A percentile compares a stretch with the other conserved stretches of the same genome.
Conservation (phyloP, 306 rosid species). For the Cicer pinnatifidum region DNA sequence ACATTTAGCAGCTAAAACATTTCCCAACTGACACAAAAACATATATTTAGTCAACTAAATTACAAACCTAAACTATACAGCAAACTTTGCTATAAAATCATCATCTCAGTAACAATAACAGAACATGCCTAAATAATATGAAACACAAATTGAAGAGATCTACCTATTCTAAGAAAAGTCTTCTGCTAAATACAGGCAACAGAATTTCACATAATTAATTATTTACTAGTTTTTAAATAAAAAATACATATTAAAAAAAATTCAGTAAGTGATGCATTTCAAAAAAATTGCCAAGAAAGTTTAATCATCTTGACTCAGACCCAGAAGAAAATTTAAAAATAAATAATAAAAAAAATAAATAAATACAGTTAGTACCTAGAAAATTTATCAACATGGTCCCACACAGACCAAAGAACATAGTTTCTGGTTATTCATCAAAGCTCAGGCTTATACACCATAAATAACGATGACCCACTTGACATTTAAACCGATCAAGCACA, state of each 20-base stretch:
- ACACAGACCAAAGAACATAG: constrained; percentile 41
- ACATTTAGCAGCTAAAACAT: constrained; percentile 26
- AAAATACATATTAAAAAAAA: background rate
- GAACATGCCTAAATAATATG: constrained; percentile 27
- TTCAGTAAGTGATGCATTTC: constrained; percentile 36
- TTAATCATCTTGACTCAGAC: constrained; percentile 19
- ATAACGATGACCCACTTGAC: constrained; percentile 50
- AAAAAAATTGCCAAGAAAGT: constrained; percentile 39
- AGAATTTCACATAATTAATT: background rate
- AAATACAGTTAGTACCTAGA: constrained; percentile 31
- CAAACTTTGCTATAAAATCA: constrained; percentile 4
- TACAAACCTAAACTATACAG: constrained; percentile 22
- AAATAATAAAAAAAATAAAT: background rate
- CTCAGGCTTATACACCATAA: constrained; percentile 41
- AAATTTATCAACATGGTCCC: constrained; percentile 39
- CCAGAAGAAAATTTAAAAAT: constrained; percentile 3
- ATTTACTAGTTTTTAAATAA: background rate
- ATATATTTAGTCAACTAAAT: constrained; percentile 47
- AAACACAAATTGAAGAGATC: constrained; percentile 25
- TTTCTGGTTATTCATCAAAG: constrained; percentile 36
- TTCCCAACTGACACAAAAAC: constrained; percentile 36
- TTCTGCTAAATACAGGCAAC: background rate
- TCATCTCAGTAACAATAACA: constrained; percentile 16
- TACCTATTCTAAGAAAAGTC: background rate
- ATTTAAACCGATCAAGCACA: constrained; percentile 43